Percentiles rank a stretch among this genome's conserved stretches.
Evolutionary conservation across 2,329 filamentous ascomycete species (phyloP).

Genomic region (Immersiporthe knoxdaviesiana): DNA sequence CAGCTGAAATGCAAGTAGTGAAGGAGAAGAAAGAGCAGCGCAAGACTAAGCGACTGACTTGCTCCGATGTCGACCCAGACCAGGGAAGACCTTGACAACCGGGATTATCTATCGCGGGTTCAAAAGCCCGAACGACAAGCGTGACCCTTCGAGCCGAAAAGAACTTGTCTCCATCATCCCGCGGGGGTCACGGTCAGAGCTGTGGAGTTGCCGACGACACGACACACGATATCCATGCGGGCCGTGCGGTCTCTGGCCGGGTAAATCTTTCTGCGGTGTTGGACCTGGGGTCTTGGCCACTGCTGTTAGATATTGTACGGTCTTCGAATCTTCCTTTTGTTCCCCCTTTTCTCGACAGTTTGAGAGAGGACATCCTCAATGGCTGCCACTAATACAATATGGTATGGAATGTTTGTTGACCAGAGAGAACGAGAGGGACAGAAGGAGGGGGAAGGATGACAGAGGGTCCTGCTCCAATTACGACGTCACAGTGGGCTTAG

Average conservation of each 20-base stretch:
- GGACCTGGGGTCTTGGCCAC: too few species aligned
- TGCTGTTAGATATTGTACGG: too few species aligned
- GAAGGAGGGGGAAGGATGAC: background rate
- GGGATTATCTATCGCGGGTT: background rate
- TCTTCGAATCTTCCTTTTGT: background rate
- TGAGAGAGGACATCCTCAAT: background rate
- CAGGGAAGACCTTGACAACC: background rate
- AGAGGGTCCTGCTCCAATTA: background rate
- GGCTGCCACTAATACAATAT: background rate
- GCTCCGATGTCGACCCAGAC: conserved; percentile 28
- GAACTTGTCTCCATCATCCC: conserved; percentile 23
- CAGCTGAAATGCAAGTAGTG: background rate
- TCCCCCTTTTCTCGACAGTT: background rate
- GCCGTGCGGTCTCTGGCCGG: background rate
- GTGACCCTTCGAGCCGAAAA: background rate
- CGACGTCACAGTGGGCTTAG: conserved; percentile 1
- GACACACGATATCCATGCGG: background rate
- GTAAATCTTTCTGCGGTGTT: background rate
- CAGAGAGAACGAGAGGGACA: background rate
- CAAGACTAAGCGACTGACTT: conserved; percentile 1
- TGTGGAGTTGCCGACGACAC: conserved; percentile 18
- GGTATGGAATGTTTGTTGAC: too few species aligned
- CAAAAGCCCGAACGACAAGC: conserved; percentile 4
- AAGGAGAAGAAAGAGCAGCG: background rate
- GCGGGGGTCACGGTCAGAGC: conserved; percentile 20